Base-by-base conservation (phyloP, 169 alveolate genomes). In the Eimeria tenella region DNA sequence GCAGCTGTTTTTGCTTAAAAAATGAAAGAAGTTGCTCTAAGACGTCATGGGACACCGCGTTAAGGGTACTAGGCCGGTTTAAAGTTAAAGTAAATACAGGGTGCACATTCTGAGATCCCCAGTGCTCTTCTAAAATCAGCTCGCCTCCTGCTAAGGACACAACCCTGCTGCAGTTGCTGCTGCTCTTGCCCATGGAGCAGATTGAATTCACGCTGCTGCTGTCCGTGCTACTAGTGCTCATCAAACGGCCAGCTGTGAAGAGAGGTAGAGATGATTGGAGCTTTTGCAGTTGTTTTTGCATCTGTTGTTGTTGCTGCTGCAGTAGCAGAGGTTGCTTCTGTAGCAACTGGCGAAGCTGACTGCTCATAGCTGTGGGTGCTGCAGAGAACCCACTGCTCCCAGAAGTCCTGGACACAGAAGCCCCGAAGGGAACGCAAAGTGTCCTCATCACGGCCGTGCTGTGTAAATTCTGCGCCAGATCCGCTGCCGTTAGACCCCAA, bases 31-130 rank as follows among this genome's bases (percentile, higher is more conserved):
- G 74, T 31, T 65, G 74, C 74, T 65, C 49, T 19, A 86, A 74
- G 58, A 81, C 62, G 5, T 84, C 90, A 25, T 84, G 52, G 89
- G 65, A 50, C 87, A 95, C 71, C 21, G 94, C 86, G 53, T 74
- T 95, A 65, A 82, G 92, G 53, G 31, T 52, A 52, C 56, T 53
- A 17, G 95, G 92, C 10, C 95, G 89, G 62, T 81, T 79, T 31
- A 91, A 86, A 71, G 74, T 70, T 55, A 60, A n/a, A 10, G 82
- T 73, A 42, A 9, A 73, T 7, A 73, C 82, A 9, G 82, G 19
- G 55, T 17, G 82, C n/a, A 10, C 74, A 4, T 23, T 31, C 17
- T 6, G 74, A 10, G 74, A 31, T 31, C 74, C 74, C 74, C 74
- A 31, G 21, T 31, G 74, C 31, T 65, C 23, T 65, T 65, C 74